Evolutionary conservation across 768 basidiomycete genomes (phyloP).

Genomic region (Russula olivacea): DNA sequence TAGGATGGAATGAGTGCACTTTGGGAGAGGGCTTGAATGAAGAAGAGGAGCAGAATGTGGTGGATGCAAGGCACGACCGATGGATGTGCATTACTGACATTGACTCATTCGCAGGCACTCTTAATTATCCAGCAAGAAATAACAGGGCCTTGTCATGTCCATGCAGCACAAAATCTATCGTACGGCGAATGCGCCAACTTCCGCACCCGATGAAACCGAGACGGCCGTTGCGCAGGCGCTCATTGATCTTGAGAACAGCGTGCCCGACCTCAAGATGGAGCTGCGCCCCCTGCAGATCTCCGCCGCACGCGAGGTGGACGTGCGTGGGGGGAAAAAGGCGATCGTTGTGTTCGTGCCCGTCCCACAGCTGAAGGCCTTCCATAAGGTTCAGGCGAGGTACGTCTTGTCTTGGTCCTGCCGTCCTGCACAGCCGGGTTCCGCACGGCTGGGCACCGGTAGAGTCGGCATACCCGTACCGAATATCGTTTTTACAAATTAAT

Average conservation of each 20-base stretch:
- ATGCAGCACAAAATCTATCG: conserved; percentile 85
- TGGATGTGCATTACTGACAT: conserved; percentile 11
- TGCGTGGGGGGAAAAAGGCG: conserved; percentile 98
- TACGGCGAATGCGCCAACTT: conserved; percentile 90
- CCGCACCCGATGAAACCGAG: conserved; percentile 88
- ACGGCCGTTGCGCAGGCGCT: conserved; percentile 89
- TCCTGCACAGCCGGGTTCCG: neutral
- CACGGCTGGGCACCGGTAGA: neutral
- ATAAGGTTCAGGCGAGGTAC: conserved; percentile 94
- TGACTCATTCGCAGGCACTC: conserved; percentile 8
- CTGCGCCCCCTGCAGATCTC: conserved; percentile 95
- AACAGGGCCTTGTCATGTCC: conserved; percentile 46
- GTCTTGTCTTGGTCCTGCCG: conserved; percentile 23
- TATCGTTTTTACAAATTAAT: neutral
- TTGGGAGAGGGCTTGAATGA: neutral
- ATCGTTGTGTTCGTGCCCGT: conserved; percentile 98
- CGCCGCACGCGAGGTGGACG: conserved; percentile 97
- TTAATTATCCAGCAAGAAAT: neutral
- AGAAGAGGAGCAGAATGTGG: neutral
- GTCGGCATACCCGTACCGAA: neutral
- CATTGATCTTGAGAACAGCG: conserved; percentile 96
- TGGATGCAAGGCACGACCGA: conserved; percentile 8
- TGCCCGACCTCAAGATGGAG: conserved; percentile 96
- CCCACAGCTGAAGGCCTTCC: conserved; percentile 97
- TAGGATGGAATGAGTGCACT: neutral